These are phyloP conservation scores for Triticum dicoccoides DNA, from an alignment of 176 grass and related monocot genomes.

Conservation along the genomic window DNA sequence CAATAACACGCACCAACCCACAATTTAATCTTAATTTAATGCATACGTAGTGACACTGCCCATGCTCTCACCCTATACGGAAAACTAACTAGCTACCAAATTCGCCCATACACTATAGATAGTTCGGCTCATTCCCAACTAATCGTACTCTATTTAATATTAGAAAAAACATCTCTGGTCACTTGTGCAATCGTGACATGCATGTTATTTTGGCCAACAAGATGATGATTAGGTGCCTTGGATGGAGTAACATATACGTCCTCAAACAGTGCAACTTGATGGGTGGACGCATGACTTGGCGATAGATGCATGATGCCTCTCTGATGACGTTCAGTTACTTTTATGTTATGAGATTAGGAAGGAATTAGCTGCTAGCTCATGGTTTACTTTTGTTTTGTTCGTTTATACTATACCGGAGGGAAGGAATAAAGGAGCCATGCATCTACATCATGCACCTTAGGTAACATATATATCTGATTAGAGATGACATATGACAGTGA, in stretches of 20 bases:
- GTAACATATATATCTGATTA: neutral
- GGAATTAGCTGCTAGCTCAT: neutral
- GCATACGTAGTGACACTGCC: neutral
- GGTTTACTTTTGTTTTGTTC: neutral
- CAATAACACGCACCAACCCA: neutral
- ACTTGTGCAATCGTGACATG: slow-evolving; percentile 13
- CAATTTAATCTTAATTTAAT: neutral
- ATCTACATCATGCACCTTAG: neutral
- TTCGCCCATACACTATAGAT: neutral
- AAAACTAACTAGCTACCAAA: neutral
- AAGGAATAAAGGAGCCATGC: slow-evolving; percentile 5
- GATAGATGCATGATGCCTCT: neutral
- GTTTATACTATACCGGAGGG: neutral
- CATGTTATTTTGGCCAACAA: slow-evolving; percentile 22
- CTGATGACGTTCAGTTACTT: neutral
- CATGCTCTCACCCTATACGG: neutral
- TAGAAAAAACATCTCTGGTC: slow-evolving; percentile 1
- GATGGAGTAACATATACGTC: neutral
- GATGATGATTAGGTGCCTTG: slow-evolving; percentile 7
- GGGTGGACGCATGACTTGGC: neutral
- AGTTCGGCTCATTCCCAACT: neutral
- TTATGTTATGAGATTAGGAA: neutral
- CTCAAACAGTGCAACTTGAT: neutral
- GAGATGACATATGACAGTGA: neutral
- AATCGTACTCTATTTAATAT: slow-evolving; percentile 13